A percentile compares a stretch with the other conserved stretches of the same genome.
phyloP scores from a whole-genome alignment of 2,329 filamentous ascomycete species.

The Aureobasidium sp. region DNA sequence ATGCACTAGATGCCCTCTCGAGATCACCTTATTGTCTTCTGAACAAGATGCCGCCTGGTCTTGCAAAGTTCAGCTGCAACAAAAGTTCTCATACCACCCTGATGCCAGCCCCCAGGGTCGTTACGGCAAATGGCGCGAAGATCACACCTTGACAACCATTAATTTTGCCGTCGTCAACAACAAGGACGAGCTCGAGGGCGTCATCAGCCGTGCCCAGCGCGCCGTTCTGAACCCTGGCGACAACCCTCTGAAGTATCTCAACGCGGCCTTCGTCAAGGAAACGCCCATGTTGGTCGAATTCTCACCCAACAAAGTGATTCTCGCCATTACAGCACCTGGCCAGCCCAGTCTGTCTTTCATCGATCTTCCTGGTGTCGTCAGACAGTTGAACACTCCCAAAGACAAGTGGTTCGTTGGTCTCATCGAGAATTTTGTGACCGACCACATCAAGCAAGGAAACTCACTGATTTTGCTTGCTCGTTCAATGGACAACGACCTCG shows the following conservation, averaged over 20 bases:
- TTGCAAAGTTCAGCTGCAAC: slow-evolving; percentile 58
- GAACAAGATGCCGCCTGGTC: slow-evolving; percentile 45
- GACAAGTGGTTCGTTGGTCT: slow-evolving; percentile 63
- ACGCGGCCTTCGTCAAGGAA: slow-evolving; percentile 10
- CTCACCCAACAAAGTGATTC: slow-evolving; percentile 69
- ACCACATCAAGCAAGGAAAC: slow-evolving; percentile 60
- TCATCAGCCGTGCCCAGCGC: slow-evolving; percentile 65
- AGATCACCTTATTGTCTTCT: slow-evolving; percentile 59
- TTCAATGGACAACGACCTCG: slow-evolving; percentile 68
- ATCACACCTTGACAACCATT: slow-evolving; percentile 33
- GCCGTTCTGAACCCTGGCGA: slow-evolving; percentile 62
- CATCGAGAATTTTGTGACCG: slow-evolving; percentile 59
- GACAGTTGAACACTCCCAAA: slow-evolving; percentile 50
- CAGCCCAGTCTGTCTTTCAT: slow-evolving; percentile 73
- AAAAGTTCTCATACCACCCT: slow-evolving; percentile 50
- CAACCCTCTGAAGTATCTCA: slow-evolving; percentile 34
- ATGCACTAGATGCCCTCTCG: slow-evolving; percentile 71
- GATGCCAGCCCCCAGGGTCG: slow-evolving; percentile 35
- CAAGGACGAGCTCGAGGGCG: slow-evolving; percentile 54
- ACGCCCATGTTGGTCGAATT: slow-evolving; percentile 51
- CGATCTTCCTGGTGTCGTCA: slow-evolving; percentile 76
- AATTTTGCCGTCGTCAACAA: slow-evolving; percentile 57
- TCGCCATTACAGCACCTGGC: slow-evolving; percentile 63
- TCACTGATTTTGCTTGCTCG: slow-evolving; percentile 70
- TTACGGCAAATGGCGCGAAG: slow-evolving; percentile 58